phyloP scores from a whole-genome alignment of 2,329 filamentous ascomycete species.

The Aspergillus luchuensis region DNA sequence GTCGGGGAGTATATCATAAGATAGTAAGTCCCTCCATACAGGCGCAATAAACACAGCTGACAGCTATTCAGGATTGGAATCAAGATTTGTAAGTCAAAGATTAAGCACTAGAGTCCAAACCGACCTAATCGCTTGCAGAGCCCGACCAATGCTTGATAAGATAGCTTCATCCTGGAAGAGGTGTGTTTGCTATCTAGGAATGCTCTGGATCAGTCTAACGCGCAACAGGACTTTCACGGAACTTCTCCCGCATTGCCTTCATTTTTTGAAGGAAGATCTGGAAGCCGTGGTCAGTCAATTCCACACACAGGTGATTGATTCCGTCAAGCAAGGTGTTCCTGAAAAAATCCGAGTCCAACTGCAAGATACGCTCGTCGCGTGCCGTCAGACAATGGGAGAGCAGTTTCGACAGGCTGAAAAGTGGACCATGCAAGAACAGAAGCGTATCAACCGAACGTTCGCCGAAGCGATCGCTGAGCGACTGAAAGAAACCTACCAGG shows the following conservation, averaged over 20 bases:
- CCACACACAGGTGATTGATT: neutral
- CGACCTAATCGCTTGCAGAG: slow-evolving; percentile 15
- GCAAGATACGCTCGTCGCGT: too few relatives aligned
- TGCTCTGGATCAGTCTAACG: neutral
- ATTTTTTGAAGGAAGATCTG: neutral
- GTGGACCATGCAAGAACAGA: neutral
- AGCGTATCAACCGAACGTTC: too few relatives aligned
- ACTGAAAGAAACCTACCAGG: too few relatives aligned
- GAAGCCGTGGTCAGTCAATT: neutral
- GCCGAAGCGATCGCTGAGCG: too few relatives aligned
- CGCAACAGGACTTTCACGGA: neutral
- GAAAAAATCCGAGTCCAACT: too few relatives aligned
- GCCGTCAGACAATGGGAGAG: neutral
- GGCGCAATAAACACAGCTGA: neutral
- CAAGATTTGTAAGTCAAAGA: slow-evolving; percentile 15
- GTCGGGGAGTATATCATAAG: slow-evolving; percentile 47
- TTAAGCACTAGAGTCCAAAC: neutral
- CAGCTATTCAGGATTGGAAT: slow-evolving; percentile 36
- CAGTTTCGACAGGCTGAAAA: neutral
- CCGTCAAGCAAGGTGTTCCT: neutral
- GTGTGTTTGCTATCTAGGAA: neutral
- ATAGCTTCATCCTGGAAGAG: neutral
- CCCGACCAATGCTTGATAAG: slow-evolving; percentile 21
- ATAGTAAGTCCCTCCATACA: neutral
- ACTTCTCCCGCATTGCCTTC: neutral